Conservation (phyloP, 352 stramenopile species). For the Phytophthora pini region DNA sequence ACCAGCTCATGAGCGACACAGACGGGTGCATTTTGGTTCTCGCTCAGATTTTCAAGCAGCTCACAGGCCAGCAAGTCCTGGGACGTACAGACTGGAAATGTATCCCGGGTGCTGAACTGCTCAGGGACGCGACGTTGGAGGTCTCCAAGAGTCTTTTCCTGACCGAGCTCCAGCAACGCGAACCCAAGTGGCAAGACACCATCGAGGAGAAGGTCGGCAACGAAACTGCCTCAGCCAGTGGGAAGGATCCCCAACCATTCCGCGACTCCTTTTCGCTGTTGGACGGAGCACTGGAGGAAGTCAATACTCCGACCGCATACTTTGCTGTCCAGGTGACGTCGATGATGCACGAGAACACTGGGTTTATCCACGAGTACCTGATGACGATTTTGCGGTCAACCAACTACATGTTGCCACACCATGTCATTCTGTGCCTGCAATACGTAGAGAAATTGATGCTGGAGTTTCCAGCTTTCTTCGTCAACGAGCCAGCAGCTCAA, state of each 20-base stretch:
- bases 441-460: conserved; percentile 67
- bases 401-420: conserved; percentile 73
- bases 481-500: conserved; percentile 33
- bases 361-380: conserved; percentile 64
- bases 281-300: conserved; percentile 34
- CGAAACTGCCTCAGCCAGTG: conserved; percentile 25
- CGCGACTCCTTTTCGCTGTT: conserved; percentile 52
- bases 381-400: conserved; percentile 66
- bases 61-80: conserved; percentile 44
- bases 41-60: conserved; percentile 64
- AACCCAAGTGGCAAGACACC: conserved; percentile 41
- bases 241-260: conserved; percentile 36
- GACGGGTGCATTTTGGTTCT: conserved; percentile 55
- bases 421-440: conserved; percentile 73
- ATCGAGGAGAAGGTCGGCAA: conserved; percentile 36
- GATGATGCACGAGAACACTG: conserved; percentile 57
- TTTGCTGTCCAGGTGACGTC: conserved; percentile 66
- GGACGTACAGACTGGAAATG: conserved; percentile 70
- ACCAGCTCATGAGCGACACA: conserved; percentile 40
- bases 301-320: conserved; percentile 40
- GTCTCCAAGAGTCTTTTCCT: conserved; percentile 52
- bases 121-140: conserved; percentile 51
- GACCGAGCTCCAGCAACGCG: conserved; percentile 47
- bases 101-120: conserved; percentile 56
- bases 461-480: conserved; percentile 72